Evolutionary conservation across 75 land plant genomes (phyloP).

Genomic region (Ceratopteris richardii): DNA sequence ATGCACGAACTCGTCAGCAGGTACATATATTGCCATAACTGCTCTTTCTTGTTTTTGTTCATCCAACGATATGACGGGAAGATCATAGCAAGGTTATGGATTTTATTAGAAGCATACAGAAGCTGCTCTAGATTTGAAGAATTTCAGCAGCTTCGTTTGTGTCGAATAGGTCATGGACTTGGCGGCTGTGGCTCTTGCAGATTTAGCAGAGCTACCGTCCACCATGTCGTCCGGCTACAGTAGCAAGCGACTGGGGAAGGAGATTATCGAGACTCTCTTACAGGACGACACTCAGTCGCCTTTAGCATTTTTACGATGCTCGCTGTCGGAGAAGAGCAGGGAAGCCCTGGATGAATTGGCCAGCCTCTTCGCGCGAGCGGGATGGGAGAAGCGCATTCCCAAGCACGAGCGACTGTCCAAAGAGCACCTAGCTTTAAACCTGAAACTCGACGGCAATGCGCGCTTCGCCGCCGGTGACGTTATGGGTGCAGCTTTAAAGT

Average conservation of each 20-base stretch:
- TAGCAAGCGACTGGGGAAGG: slow-evolving; percentile 32
- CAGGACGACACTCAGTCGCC: slow-evolving; percentile 15
- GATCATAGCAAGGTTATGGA: not conserved
- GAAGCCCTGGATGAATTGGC: slow-evolving; percentile 12
- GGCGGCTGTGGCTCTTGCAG: slow-evolving; percentile 28
- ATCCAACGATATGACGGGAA: not conserved
- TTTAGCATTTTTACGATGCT: slow-evolving; percentile 4
- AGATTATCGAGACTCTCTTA: slow-evolving; percentile 33
- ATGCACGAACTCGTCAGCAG: slow-evolving; percentile 28
- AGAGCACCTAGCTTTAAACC: slow-evolving; percentile 14
- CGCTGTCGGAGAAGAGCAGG: slow-evolving; percentile 3
- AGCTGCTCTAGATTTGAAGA: not conserved
- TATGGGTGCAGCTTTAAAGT: slow-evolving; percentile 29
- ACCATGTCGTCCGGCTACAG: slow-evolving; percentile 8
- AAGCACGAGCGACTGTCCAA: slow-evolving; percentile 25
- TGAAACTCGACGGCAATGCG: slow-evolving; percentile 45
- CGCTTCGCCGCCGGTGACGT: slow-evolving; percentile 43
- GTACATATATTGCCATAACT: slow-evolving; percentile 11
- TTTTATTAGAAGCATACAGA: not conserved
- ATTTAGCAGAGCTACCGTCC: slow-evolving; percentile 47
- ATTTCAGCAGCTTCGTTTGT: not conserved
- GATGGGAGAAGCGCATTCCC: slow-evolving; percentile 33
- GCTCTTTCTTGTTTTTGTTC: not conserved
- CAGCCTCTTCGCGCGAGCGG: slow-evolving; percentile 13
- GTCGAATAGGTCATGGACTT: slow-evolving; percentile 32